phyloP scores from a whole-genome alignment of 2,329 filamentous ascomycete species.

The Hymenoscyphus occultus region DNA sequence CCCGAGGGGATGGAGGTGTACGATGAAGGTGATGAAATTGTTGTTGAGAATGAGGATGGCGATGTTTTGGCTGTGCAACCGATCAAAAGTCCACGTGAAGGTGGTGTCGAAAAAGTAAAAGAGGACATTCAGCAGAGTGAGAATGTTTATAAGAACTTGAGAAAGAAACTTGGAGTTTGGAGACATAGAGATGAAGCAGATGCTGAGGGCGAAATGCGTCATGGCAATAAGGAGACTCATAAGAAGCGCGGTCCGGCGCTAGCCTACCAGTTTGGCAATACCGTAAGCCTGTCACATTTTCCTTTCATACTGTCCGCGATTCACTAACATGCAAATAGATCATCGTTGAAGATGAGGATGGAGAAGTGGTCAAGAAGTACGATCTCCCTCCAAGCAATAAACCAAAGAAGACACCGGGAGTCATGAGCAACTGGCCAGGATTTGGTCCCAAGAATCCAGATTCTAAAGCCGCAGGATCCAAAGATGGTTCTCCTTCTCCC shows the following conservation, averaged over 20 bases:
- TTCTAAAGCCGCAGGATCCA: constrained; percentile 9
- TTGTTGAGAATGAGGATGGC: constrained; percentile 83
- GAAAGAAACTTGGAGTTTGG: constrained; percentile 35
- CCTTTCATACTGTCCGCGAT: not conserved
- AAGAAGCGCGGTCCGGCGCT: constrained; percentile 69
- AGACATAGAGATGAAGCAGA: constrained; percentile 40
- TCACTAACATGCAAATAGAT: constrained; percentile 48
- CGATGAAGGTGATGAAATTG: constrained; percentile 73
- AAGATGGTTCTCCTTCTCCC: not conserved
- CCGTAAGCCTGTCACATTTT: constrained; percentile 44
- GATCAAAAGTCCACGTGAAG: constrained; percentile 27
- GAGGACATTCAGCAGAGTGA: constrained; percentile 39
- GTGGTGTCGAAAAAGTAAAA: constrained; percentile 32
- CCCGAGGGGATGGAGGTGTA: constrained; percentile 61
- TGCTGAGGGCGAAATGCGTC: constrained; percentile 37
- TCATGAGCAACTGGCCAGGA: constrained; percentile 33
- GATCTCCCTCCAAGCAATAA: constrained; percentile 56
- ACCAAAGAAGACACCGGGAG: constrained; percentile 16
- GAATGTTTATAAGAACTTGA: constrained; percentile 26
- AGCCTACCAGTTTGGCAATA: constrained; percentile 83
- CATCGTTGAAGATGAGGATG: constrained; percentile 83
- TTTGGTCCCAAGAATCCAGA: constrained; percentile 19
- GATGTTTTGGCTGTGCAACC: constrained; percentile 73
- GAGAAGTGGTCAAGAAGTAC: constrained; percentile 82
- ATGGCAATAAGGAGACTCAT: constrained; percentile 37